A percentile compares a stretch with the other conserved stretches of the same genome.
Conservation (phyloP, 2,329 filamentous ascomycete species). For the Fusarium austroafricanum region DNA sequence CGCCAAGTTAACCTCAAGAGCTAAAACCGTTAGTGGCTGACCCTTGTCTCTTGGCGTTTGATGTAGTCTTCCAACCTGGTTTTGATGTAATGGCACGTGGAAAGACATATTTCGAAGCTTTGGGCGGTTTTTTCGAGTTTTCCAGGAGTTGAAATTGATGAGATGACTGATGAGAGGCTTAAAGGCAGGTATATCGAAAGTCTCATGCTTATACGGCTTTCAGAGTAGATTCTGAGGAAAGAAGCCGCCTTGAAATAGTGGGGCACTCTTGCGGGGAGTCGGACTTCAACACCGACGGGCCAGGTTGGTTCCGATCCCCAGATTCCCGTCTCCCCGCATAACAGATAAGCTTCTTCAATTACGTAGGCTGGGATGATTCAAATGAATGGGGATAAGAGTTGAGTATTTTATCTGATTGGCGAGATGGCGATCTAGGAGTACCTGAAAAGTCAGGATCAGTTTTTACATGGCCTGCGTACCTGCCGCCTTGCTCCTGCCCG, state of each 20-base stretch:
- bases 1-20: slow-evolving; percentile 14
- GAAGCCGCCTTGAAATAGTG: neutral
- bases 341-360: slow-evolving; percentile 3
- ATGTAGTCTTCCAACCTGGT: slow-evolving; percentile 2
- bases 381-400: neutral
- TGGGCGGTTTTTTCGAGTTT: neutral
- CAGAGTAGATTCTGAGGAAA: neutral
- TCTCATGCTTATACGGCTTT: neutral
- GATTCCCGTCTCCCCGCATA: slow-evolving; percentile 2
- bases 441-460: too few species aligned
- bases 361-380: neutral
- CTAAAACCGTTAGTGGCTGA: slow-evolving; percentile 9
- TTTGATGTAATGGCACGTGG: slow-evolving; percentile 4
- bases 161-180: rapidly evolving
- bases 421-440: too few species aligned
- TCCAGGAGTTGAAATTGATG: neutral
- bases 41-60: neutral
- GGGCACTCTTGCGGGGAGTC: neutral
- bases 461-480: too few species aligned
- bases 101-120: neutral
- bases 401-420: neutral
- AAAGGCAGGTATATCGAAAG: rapidly evolving
- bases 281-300: neutral
- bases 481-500: neutral
- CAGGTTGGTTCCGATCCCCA: neutral